Base-by-base conservation (phyloP, 176 grass and related monocot species). In the Leersia perrieri region DNA sequence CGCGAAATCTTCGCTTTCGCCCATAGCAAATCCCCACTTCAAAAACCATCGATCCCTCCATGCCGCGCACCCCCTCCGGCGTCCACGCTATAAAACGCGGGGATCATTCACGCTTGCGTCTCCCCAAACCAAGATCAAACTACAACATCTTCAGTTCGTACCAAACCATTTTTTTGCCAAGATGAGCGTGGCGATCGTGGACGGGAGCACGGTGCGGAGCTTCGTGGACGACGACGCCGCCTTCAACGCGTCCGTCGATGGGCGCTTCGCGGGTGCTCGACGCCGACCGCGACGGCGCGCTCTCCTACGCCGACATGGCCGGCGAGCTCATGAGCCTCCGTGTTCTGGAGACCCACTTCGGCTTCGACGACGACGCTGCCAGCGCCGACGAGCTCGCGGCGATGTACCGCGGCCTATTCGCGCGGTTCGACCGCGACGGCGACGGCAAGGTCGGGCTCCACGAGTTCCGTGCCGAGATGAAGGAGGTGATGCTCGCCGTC, bases 131-230 rank as follows among this genome's bases (percentile, higher is more conserved):
- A 39, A 39, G 38, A 39, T 39, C 38, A 9, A 39, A 39, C 2
- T 5, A 39, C 38, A 39, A 1, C 38, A 39, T 39, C 10, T 9
- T 3, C 38, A 3, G 38, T n/a, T n/a, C n/a, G n/a, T n/a, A n/a
- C n/a, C n/a, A n/a, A 3, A 39, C 7, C 38, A 39, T 1, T 11
- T 44, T 58, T 6, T n/a, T n/a, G n/a, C 30, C 28, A 80, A 78
- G 32, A 92, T 89, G 91, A 89, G 84, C 85, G 80, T 93, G n/a
- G 90, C 89, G 81, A 82, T 92, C 49, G 31, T 92, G 1, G 86
- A 86, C 71, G 84, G 81, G 16, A 64, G 66, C 16, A 93, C 73
- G 18, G 73, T 88, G 7, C 87, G 70, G 16, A 66, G 74, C 60
- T 90, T 90, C 82, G 79, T 93, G 12, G 91, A 88, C 61, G 88